Base-by-base conservation (phyloP, 345 rosid genomes). In the Pistacia atlantica region DNA sequence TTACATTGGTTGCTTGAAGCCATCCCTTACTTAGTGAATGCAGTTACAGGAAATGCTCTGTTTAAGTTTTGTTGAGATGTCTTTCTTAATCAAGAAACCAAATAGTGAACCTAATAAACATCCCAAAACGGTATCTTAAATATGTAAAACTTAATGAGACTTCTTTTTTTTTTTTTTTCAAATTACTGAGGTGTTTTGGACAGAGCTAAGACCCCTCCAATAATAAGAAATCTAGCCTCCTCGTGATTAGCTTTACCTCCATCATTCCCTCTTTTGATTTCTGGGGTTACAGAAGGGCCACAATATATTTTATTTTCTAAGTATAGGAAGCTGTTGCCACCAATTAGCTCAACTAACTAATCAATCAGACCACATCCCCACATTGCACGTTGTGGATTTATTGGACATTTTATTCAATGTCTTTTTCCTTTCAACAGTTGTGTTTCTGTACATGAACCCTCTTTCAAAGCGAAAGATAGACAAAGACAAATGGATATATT, bases 231-330 rank as follows among this genome's bases (percentile, higher is more conserved):
- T 13, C 51, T 61, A 3, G 67, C 71, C 74, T 59, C 71, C 74
- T 59, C 35, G 69, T 70, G 66, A 38, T 66, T 52, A 66, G 84
- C 65, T 37, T 6, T 46, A 46, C 10, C 59, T 51, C 31, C 11
- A 11, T 49, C 38, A 11, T 5, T 33, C 5, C 28, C 48, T 17
- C 51, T 31, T 18, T 51, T 11, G 11, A 35, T 52, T 33, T 28
- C 2, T 48, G 17, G 67, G 51, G 13, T 4, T 37, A 49, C n/a
- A 35, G 59, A 49, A 38, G 22, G 58, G 61, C 48, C 46, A 5
- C n/a, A 4, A 48, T 2, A 62, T 46, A 17, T 14, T 31, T 25
- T 69, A 49, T 61, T 38, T 54, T 9, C 35, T 5, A 10, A 18
- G 4, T 38, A 0, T 16, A 63, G 16, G 37, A 62, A 12, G 55